Conservation (phyloP, 2,329 filamentous ascomycete genomes). For the Penicillium aurantiogriseum region DNA sequence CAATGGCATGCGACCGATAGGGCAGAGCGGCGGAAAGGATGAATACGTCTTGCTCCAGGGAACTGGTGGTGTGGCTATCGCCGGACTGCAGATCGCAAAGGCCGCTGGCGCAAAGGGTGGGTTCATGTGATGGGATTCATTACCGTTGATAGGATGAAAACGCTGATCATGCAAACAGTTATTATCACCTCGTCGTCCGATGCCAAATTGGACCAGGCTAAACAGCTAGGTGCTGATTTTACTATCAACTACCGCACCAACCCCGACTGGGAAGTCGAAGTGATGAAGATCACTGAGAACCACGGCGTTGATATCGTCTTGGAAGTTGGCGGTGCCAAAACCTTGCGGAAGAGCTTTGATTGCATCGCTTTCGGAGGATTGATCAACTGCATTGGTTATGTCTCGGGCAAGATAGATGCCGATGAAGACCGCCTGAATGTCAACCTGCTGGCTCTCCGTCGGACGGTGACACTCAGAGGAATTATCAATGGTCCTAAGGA, state of each 20-base stretch:
- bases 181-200: conserved; percentile 55
- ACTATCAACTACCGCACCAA: conserved; percentile 52
- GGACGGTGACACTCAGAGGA: conserved; percentile 56
- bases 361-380: conserved; percentile 48
- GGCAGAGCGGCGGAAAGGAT: conserved; percentile 46
- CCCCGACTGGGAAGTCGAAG: conserved; percentile 48
- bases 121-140: not conserved
- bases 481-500: conserved; percentile 63
- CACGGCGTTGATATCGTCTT: conserved; percentile 53
- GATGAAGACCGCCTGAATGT: conserved; percentile 57
- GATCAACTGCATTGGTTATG: conserved; percentile 50
- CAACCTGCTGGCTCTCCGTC: conserved; percentile 55
- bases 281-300: conserved; percentile 45
- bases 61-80: conserved; percentile 50
- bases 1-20: conserved; percentile 43
- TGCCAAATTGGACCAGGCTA: conserved; percentile 51
- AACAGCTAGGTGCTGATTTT: conserved; percentile 49
- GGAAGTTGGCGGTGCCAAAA: conserved; percentile 52
- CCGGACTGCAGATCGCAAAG: conserved; percentile 49
- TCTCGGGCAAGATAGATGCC: conserved; percentile 56
- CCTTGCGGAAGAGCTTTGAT: conserved; percentile 50
- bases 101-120: conserved; percentile 46
- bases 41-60: conserved; percentile 57
- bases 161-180: conserved; percentile 32
- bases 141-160: not conserved